These are phyloP conservation scores for Paramecium sexaurelia DNA, from an alignment of 73 alveolate species.

Conservation along the genomic window DNA sequence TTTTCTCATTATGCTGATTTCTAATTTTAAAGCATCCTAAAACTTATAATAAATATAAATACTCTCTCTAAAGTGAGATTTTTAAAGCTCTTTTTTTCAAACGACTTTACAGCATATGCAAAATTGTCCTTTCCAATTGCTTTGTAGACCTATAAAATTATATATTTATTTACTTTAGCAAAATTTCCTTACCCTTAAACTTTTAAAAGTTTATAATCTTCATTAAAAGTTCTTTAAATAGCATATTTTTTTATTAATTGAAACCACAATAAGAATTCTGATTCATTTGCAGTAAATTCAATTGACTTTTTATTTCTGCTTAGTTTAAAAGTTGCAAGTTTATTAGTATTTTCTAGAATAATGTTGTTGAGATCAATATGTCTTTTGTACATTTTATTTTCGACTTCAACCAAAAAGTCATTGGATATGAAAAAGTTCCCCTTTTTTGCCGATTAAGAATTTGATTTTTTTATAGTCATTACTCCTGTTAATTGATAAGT, in stretches of 20 bases:
- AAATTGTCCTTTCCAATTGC: constrained; percentile 23
- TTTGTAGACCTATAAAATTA: not conserved
- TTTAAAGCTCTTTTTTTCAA: constrained; percentile 58
- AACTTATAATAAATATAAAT: not conserved
- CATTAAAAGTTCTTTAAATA: constrained; percentile 27
- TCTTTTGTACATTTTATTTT: not conserved
- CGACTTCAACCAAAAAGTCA: not conserved
- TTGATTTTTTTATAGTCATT: not conserved
- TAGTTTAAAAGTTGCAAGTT: not conserved
- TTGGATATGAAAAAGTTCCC: not conserved
- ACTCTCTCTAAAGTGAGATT: constrained; percentile 40
- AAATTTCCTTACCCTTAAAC: constrained; percentile 58
- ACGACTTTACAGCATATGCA: constrained; percentile 58
- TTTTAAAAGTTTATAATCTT: constrained; percentile 52
- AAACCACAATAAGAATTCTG: constrained; percentile 21
- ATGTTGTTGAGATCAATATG: not conserved
- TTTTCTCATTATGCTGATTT: constrained; percentile 32
- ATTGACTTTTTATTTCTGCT: not conserved
- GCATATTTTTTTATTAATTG: constrained; percentile 20
- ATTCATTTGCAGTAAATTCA: not conserved
- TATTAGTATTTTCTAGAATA: not conserved
- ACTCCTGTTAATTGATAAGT: not conserved
- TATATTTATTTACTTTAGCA: constrained; percentile 29
- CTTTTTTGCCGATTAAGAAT: not conserved
- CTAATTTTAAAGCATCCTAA: constrained; percentile 31